Base-by-base conservation (phyloP, 208 protist genomes). In the Novymonas esmeraldas region DNA sequence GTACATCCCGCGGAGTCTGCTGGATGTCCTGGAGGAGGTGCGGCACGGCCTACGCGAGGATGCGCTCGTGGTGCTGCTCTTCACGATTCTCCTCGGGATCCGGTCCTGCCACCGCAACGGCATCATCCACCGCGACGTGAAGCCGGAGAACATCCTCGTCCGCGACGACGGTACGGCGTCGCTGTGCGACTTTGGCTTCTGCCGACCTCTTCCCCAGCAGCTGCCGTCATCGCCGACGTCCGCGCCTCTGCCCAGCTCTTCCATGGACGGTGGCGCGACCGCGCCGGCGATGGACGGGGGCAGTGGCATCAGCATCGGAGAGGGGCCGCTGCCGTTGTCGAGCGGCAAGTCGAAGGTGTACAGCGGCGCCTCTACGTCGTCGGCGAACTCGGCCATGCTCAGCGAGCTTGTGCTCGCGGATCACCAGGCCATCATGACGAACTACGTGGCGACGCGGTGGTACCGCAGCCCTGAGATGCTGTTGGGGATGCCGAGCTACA, bases 381-480 rank as follows among this genome's bases (percentile, higher is more conserved):
- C 42, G 3, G 55, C 16, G 2, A 50, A 62, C 22, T 67, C 68
- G 1, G 63, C 64, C 11, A 73, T 68, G 3, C 52, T 86, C 24
- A 76, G 73, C 24, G 70, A 78, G 33, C 74, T 88, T 6, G 74
- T 86, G 18, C 71, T 84, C 64, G 89, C 63, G 1, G 49, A 76
- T 44, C 62, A 75, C 42, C 39, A 72, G 29, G 58, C 57, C 39
- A 54, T 63, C 49, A 91, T 96, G 80, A 98, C 95, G 6, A 87
- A 93, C 60, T 97, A 98, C 61, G 91, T 98, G 6, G 90, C 92
- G 0, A 98, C 95, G 16, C 86, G 93, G 24, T 97, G 92, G 92
- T 98, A 98, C 70, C 82, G 95, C 36, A 92, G 82, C 46, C 95
- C 95, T n/a, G 89, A 97, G 72, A 93, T 98, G 81, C 78, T 98